A percentile compares a stretch with the other conserved stretches of the same genome.
phyloP scores from a whole-genome alignment of 2,329 filamentous ascomycete genomes.

The Hymenoscyphus linearis region DNA sequence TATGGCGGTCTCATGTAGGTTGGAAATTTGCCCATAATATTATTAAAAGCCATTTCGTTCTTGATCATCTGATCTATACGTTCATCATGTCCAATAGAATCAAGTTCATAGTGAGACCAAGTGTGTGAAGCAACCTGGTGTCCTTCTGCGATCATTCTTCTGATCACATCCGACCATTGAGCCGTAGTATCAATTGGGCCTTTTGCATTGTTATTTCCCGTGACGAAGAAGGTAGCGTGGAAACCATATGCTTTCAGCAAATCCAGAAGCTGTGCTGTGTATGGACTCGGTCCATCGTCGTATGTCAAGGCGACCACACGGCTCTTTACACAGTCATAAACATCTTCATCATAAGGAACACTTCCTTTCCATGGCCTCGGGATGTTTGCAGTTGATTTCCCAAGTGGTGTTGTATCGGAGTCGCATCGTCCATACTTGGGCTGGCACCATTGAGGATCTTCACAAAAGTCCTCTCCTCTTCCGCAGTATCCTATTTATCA shows the following conservation, averaged over 20 bases:
- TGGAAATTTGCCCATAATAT: conserved; percentile 47
- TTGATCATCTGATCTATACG: conserved; percentile 44
- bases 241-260: conserved; percentile 52
- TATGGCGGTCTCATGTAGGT: conserved; percentile 46
- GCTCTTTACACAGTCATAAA: conserved; percentile 47
- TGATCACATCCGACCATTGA: conserved; percentile 43
- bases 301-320: conserved; percentile 60
- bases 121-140: conserved; percentile 57
- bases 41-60: conserved; percentile 48
- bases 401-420: conserved; percentile 48
- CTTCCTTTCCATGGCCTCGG: conserved; percentile 45
- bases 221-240: conserved; percentile 65
- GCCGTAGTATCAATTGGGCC: conserved; percentile 33
- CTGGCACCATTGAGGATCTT: conserved; percentile 18
- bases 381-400: conserved; percentile 47
- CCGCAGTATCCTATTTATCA: conserved; percentile 15
- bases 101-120: conserved; percentile 41
- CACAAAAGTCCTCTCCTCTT: conserved; percentile 15
- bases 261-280: conserved; percentile 55
- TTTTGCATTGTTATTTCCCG: conserved; percentile 46
- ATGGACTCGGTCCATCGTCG: conserved; percentile 58
- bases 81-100: background rate
- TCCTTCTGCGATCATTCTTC: conserved; percentile 28
- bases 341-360: conserved; percentile 51
- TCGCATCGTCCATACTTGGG: conserved; percentile 41